Percentiles rank a stretch among this genome's conserved stretches.
phyloP scores from a whole-genome alignment of 176 grass and related monocot genomes.

The Poa annua region DNA sequence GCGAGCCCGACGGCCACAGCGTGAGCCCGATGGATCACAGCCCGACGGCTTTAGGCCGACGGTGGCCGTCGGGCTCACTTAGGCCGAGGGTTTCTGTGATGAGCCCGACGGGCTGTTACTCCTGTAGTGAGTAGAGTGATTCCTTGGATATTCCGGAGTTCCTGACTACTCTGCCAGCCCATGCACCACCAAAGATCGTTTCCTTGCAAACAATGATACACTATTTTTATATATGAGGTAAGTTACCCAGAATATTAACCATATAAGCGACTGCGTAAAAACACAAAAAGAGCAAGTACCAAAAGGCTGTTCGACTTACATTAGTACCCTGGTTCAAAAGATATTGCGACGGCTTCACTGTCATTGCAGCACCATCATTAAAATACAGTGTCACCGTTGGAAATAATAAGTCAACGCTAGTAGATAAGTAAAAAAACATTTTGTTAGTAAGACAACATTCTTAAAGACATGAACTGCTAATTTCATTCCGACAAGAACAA shows the following conservation, averaged over 20 bases:
- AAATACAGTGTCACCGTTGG: slow-evolving; percentile 84
- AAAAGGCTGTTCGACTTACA: slow-evolving; percentile 49
- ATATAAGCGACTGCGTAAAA: slow-evolving; percentile 2
- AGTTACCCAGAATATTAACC: slow-evolving; percentile 27
- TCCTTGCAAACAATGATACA: slow-evolving; percentile 57
- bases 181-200: slow-evolving; percentile 80
- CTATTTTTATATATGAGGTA: slow-evolving; percentile 31
- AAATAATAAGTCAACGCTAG: slow-evolving; percentile 80
- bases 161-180: slow-evolving; percentile 88
- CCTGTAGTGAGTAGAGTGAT: slow-evolving; percentile 78
- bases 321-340: slow-evolving; percentile 72
- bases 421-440: not conserved
- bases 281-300: slow-evolving; percentile 10
- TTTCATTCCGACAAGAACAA: slow-evolving; percentile 37
- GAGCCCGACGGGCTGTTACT: no score
- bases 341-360: slow-evolving; percentile 60
- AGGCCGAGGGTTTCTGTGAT: no score
- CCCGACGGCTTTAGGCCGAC: no score
- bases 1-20: no score
- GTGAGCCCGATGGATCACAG: no score
- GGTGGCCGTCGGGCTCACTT: no score
- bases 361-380: slow-evolving; percentile 78
- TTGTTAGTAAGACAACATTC: not conserved
- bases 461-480: slow-evolving; percentile 36
- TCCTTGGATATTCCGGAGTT: slow-evolving; percentile 61